phyloP scores from a whole-genome alignment of 2,329 filamentous ascomycete species.

The Xylaria sp. region DNA sequence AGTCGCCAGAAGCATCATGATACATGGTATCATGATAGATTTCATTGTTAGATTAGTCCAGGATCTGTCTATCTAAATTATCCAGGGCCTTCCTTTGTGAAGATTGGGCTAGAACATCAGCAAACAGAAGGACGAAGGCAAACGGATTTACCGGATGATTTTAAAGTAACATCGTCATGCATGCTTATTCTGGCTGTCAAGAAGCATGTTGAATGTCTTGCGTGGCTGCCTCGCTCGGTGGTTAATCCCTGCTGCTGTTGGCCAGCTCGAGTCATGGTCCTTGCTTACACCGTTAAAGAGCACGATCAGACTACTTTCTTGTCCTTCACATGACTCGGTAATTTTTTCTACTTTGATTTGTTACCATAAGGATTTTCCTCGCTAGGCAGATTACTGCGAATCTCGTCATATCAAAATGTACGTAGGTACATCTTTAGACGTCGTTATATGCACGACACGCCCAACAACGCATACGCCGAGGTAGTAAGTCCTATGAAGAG shows the following conservation, averaged over 20 bases:
- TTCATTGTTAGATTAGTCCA: neutral
- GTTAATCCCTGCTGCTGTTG: slow-evolving; percentile 30
- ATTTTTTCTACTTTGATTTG: slow-evolving; percentile 7
- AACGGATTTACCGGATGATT: slow-evolving; percentile 23
- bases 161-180: slow-evolving; percentile 34
- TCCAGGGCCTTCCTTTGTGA: neutral
- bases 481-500: neutral
- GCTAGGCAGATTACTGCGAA: slow-evolving; percentile 21
- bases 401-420: neutral
- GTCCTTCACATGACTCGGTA: slow-evolving; percentile 27
- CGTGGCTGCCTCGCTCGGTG: slow-evolving; percentile 28
- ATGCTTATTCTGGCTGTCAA: slow-evolving; percentile 29
- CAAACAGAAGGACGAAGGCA: neutral
- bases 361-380: neutral
- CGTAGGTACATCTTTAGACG: slow-evolving; percentile 8
- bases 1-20: slow-evolving; percentile 7
- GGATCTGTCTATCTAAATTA: neutral
- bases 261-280: slow-evolving; percentile 34
- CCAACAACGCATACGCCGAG: slow-evolving; percentile 13
- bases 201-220: slow-evolving; percentile 18
- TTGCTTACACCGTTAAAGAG: slow-evolving; percentile 1
- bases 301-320: neutral
- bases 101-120: neutral
- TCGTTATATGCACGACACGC: slow-evolving; percentile 6
- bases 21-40: neutral